Evolutionary conservation across 2,329 filamentous ascomycete species (phyloP).

Genomic region (Ploettnerulaceae sp.): DNA sequence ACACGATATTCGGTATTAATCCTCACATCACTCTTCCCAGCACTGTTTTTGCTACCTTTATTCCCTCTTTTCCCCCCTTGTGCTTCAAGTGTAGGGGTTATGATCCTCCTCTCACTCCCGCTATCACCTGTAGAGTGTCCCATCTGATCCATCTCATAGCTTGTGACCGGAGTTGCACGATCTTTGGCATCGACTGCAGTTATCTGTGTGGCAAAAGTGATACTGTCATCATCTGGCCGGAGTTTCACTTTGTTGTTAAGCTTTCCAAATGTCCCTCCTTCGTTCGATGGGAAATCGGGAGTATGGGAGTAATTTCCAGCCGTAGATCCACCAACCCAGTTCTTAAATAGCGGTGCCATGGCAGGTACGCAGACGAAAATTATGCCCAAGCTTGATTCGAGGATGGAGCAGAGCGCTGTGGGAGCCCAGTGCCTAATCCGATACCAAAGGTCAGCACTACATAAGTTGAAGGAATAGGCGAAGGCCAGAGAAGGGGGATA

Average conservation of each 20-base stretch:
- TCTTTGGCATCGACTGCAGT: conserved; percentile 6
- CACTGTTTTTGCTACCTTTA: too few relatives aligned
- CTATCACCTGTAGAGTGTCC: background rate
- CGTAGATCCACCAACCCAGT: conserved; percentile 8
- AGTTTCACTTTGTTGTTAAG: conserved; percentile 7
- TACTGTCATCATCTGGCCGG: conserved; percentile 12
- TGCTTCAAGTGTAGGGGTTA: too few relatives aligned
- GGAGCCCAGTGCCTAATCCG: conserved; percentile 15
- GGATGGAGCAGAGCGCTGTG: conserved; percentile 13
- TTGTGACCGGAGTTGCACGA: background rate
- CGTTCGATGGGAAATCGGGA: background rate
- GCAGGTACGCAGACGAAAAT: conserved; percentile 18
- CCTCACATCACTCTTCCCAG: too few relatives aligned
- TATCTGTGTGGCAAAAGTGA: conserved; percentile 9
- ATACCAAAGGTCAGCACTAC: too few relatives aligned
- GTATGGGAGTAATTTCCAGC: conserved; percentile 3
- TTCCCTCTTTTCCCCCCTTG: too few relatives aligned
- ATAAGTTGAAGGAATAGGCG: background rate
- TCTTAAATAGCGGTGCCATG: conserved; percentile 11
- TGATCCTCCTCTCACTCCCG: conserved; percentile 11
- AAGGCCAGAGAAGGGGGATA: background rate
- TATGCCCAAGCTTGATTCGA: conserved; percentile 16
- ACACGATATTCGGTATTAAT: too few relatives aligned
- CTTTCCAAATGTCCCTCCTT: conserved; percentile 7
- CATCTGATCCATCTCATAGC: conserved; percentile 9